Percentiles rank a stretch among this genome's conserved stretches.
Conservation (phyloP, 139 green algal species). For the Chlorella sp. region DNA sequence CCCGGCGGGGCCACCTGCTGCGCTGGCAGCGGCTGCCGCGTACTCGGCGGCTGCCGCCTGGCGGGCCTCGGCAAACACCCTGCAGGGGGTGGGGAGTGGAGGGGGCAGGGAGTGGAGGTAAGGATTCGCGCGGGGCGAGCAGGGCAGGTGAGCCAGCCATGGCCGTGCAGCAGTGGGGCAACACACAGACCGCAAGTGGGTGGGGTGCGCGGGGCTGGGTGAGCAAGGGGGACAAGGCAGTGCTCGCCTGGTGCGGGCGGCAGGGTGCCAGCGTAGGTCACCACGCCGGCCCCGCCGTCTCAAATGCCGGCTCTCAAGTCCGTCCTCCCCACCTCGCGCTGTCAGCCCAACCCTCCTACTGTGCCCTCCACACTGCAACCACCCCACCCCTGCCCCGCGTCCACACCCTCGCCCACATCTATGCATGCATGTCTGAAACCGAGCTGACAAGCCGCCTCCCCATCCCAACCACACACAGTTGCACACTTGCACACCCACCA, state of each 20-base stretch:
- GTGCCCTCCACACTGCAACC: too few relatives aligned
- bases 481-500: neutral
- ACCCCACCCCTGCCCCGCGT: too few relatives aligned
- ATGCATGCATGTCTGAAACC: too few relatives aligned
- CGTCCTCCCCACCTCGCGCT: too few relatives aligned
- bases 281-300: too few relatives aligned
- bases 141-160: neutral
- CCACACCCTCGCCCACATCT: too few relatives aligned
- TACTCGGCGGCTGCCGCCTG: neutral
- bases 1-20: neutral
- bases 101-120: neutral
- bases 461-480: neutral
- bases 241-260: neutral
- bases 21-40: neutral
- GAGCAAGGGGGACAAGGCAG: neutral
- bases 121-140: neutral
- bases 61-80: constrained; percentile 24
- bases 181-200: neutral
- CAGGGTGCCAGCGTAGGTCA: too few relatives aligned
- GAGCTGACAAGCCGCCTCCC: neutral
- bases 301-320: too few relatives aligned
- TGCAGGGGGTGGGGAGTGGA: neutral
- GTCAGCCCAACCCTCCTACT: too few relatives aligned
- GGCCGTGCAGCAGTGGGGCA: neutral
- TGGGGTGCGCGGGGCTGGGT: neutral